phyloP scores from a whole-genome alignment of 73 alveolate genomes.

The Paramecium caudatum region DNA sequence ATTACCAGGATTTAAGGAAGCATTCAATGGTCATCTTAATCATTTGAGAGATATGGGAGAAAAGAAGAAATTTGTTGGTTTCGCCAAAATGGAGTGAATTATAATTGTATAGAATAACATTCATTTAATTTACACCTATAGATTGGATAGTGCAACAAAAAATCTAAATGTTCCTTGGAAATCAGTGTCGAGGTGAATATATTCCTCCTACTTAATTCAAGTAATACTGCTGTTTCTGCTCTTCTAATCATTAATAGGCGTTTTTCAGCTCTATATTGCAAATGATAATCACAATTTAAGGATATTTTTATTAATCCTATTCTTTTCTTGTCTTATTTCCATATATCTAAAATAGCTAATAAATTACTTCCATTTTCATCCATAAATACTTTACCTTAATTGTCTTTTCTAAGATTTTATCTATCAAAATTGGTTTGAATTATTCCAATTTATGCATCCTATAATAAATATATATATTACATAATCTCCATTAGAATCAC shows the following conservation, averaged over 20 bases:
- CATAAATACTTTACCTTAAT: neutral
- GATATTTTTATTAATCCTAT: neutral
- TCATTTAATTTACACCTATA: too few relatives aligned
- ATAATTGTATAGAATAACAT: too few relatives aligned
- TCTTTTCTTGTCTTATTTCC: neutral
- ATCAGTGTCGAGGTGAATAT: neutral
- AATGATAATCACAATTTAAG: neutral
- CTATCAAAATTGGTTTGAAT: neutral
- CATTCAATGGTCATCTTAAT: conserved; percentile 38
- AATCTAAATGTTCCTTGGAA: too few relatives aligned
- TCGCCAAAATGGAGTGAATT: conserved; percentile 21
- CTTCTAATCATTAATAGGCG: neutral
- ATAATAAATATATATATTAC: neutral
- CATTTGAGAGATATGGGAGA: conserved; percentile 43
- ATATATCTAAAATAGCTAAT: neutral
- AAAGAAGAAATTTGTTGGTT: conserved; percentile 43
- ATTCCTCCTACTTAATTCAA: neutral
- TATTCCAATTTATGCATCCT: neutral
- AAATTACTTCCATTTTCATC: conserved; percentile 9
- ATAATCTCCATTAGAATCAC: neutral
- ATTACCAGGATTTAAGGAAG: conserved; percentile 39
- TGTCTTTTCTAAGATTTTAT: neutral
- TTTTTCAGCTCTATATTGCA: conserved; percentile 6
- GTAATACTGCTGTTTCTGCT: neutral
- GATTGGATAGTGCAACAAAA: too few relatives aligned